These are phyloP conservation scores for Cryptosporidium bovis DNA, from an alignment of 169 alveolate genomes.

Conservation along the genomic window DNA sequence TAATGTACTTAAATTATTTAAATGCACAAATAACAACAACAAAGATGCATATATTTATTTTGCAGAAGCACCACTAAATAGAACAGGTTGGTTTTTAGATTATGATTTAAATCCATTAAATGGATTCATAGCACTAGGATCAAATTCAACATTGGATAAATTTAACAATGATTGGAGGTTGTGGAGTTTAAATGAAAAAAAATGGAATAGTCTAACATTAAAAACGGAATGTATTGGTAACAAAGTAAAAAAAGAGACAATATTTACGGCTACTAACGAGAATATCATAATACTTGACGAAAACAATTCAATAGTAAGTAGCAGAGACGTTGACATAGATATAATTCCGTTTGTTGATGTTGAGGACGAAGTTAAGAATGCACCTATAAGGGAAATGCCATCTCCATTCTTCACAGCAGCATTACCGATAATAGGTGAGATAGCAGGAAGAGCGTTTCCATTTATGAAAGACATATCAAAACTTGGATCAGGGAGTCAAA, in stretches of 20 bases:
- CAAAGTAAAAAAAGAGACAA: neutral
- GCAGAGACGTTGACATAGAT: neutral
- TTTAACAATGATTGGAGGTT: slow-evolving; percentile 42
- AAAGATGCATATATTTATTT: slow-evolving; percentile 52
- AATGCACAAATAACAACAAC: slow-evolving; percentile 33
- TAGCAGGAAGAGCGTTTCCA: slow-evolving; percentile 55
- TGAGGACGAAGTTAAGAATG: slow-evolving; percentile 14
- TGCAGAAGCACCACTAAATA: slow-evolving; percentile 52
- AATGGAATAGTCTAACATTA: slow-evolving; percentile 28
- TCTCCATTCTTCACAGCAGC: slow-evolving; percentile 65
- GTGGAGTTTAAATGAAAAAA: slow-evolving; percentile 48
- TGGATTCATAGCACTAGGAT: slow-evolving; percentile 69
- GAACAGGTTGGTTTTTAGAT: slow-evolving; percentile 71
- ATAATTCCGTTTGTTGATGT: slow-evolving; percentile 51
- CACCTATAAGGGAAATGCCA: slow-evolving; percentile 66
- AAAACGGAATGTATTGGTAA: neutral
- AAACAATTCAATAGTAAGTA: neutral
- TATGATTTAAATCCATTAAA: slow-evolving; percentile 59
- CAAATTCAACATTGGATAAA: neutral
- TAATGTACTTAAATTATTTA: slow-evolving; percentile 1
- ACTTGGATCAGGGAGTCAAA: neutral
- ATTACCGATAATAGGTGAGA: slow-evolving; percentile 51
- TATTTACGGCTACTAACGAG: slow-evolving; percentile 25
- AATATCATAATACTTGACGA: neutral
- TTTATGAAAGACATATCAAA: slow-evolving; percentile 31